phyloP scores from a whole-genome alignment of 176 grass and related monocot species.

The Aegilops tauschii region DNA sequence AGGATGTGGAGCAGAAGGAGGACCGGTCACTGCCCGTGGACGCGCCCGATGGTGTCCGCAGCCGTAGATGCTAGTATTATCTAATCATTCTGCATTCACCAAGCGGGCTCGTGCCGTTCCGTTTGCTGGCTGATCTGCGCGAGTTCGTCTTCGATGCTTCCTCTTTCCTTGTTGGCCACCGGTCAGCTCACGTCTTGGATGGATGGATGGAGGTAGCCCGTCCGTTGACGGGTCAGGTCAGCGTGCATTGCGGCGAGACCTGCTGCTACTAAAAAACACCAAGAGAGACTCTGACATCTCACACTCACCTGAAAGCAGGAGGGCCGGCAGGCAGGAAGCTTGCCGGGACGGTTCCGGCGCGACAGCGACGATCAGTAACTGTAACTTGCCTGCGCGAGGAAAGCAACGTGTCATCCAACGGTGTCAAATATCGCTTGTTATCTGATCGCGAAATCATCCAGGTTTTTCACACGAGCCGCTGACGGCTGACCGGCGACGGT shows the following conservation, averaged over 20 bases:
- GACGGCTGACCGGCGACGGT: not conserved
- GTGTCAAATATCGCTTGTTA: not conserved
- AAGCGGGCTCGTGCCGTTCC: not conserved
- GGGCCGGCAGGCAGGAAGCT: not conserved
- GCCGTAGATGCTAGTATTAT: too few species aligned
- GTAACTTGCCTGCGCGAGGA: constrained; percentile 29
- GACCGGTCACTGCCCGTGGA: too few species aligned
- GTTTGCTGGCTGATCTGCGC: not conserved
- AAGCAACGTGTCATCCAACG: constrained; percentile 4
- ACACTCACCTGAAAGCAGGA: not conserved
- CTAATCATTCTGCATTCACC: not conserved
- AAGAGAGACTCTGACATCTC: not conserved
- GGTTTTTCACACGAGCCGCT: not conserved
- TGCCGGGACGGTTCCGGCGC: not conserved
- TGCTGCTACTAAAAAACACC: not conserved
- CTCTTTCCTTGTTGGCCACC: too few species aligned
- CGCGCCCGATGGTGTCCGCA: too few species aligned
- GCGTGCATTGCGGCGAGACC: not conserved
- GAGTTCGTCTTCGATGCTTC: too few species aligned
- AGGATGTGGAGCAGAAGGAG: too few species aligned
- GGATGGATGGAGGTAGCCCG: not conserved
- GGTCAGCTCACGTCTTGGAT: not conserved
- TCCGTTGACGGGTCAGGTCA: not conserved
- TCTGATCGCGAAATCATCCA: too few species aligned
- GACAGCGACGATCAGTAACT: not conserved